Conservation (phyloP, 1,284 basidiomycete species). For the Meripilus lineatus region DNA sequence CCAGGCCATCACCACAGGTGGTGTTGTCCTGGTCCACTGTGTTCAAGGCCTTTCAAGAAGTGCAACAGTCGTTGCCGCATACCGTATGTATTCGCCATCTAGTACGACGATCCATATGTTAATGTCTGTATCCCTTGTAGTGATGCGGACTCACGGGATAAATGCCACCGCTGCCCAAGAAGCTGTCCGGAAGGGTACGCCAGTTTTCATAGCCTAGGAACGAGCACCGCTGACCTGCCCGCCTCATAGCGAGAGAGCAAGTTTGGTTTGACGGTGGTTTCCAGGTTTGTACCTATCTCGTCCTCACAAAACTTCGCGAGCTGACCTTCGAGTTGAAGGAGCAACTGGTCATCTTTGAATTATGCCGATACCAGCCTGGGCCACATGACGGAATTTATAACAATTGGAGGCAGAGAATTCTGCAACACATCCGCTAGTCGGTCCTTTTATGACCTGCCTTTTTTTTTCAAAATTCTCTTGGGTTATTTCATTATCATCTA, state of each 20-base stretch:
- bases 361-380: constrained; percentile 66
- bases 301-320: not conserved
- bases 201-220: not conserved
- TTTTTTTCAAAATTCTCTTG: constrained; percentile 1
- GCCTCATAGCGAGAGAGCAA: constrained; percentile 60
- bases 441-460: constrained; percentile 10
- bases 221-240: constrained; percentile 5
- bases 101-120: not conserved
- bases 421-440: constrained; percentile 20
- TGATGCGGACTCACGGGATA: constrained; percentile 68
- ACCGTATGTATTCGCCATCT: constrained; percentile 43
- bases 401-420: constrained; percentile 49
- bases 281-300: constrained; percentile 18
- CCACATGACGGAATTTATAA: constrained; percentile 60
- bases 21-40: constrained; percentile 81
- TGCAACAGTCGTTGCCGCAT: constrained; percentile 79
- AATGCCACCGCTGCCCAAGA: constrained; percentile 57
- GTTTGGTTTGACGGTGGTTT: constrained; percentile 77
- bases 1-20: constrained; percentile 58
- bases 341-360: constrained; percentile 70
- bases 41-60: constrained; percentile 79
- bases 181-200: constrained; percentile 53
- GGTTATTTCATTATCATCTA: not conserved
- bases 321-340: constrained; percentile 35
- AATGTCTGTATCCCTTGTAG: constrained; percentile 29